Conservation (phyloP, 495 filamentous ascomycete genomes). For the Baudoinia panamericana region DNA sequence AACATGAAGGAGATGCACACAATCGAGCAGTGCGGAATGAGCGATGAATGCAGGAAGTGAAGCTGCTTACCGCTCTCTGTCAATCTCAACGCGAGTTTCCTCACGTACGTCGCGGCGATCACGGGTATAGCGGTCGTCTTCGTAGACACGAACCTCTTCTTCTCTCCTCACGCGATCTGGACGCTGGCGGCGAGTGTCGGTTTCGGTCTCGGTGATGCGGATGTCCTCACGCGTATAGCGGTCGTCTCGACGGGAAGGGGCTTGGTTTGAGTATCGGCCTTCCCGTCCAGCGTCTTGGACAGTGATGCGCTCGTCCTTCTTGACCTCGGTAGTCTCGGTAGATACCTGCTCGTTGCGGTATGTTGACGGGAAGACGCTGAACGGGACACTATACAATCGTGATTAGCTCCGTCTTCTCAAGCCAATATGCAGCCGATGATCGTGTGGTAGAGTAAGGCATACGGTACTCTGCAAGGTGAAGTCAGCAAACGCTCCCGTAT, state of each 20-base stretch:
- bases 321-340: conserved; percentile 56
- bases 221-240: conserved; percentile 63
- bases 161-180: conserved; percentile 10
- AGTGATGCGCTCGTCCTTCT: conserved; percentile 84
- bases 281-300: conserved; percentile 76
- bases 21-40: neutral
- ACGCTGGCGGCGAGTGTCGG: conserved; percentile 13
- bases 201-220: conserved; percentile 30
- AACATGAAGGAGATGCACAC: conserved; percentile 1
- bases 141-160: conserved; percentile 28
- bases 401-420: too few relatives aligned
- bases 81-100: conserved; percentile 42
- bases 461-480: too few relatives aligned
- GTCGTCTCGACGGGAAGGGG: conserved; percentile 42
- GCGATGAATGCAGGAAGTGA: neutral
- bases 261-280: conserved; percentile 50
- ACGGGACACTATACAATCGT: conserved; percentile 22
- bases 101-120: conserved; percentile 19
- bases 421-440: too few relatives aligned
- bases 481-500: too few relatives aligned
- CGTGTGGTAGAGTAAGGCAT: too few relatives aligned
- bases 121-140: conserved; percentile 22
- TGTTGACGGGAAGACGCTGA: conserved; percentile 22
- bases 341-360: conserved; percentile 23
- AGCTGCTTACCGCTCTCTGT: conserved; percentile 40